Evolutionary conservation across 2,329 filamentous ascomycete genomes (phyloP).

Genomic region (Blastomyces parvus): DNA sequence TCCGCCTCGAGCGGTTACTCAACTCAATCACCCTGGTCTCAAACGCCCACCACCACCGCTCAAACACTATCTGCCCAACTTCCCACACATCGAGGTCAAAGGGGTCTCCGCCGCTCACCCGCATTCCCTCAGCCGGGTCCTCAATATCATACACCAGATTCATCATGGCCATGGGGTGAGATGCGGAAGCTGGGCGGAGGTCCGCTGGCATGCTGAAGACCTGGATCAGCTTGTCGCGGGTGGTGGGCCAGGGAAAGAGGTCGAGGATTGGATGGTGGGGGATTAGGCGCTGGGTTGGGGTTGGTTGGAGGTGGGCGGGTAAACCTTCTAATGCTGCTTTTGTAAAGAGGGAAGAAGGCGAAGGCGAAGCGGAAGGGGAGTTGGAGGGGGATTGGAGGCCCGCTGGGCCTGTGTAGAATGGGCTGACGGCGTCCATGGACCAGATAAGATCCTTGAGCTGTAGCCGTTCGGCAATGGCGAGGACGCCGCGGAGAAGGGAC

Average conservation of each 20-base stretch:
- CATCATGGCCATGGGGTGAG: conserved; percentile 40
- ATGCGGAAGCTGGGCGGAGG: conserved; percentile 40
- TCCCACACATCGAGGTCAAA: conserved; percentile 46
- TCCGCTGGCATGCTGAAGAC: conserved; percentile 43
- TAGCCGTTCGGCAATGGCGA: conserved; percentile 42
- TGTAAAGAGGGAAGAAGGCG: conserved; percentile 18
- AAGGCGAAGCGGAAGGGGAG: conserved; percentile 13
- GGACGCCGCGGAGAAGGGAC: conserved; percentile 40
- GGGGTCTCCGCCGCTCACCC: conserved; percentile 44
- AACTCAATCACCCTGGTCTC: conserved; percentile 45
- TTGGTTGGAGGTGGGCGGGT: conserved; percentile 44
- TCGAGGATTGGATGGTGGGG: conserved; percentile 52
- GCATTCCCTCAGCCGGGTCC: conserved; percentile 44
- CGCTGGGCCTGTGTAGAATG: conserved; percentile 32
- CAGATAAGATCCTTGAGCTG: conserved; percentile 37
- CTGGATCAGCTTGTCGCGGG: conserved; percentile 45
- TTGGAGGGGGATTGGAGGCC: neutral
- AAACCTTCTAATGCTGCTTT: conserved; percentile 24
- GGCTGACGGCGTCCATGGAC: conserved; percentile 40
- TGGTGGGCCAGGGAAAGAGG: conserved; percentile 48
- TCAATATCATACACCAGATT: conserved; percentile 51
- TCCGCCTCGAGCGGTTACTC: conserved; percentile 44
- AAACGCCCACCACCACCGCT: conserved; percentile 53
- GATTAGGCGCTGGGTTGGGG: conserved; percentile 39
- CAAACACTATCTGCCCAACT: conserved; percentile 49